Evolutionary conservation across 2,329 filamentous ascomycete genomes (phyloP).

Genomic region (Sclerotinia spermophila): DNA sequence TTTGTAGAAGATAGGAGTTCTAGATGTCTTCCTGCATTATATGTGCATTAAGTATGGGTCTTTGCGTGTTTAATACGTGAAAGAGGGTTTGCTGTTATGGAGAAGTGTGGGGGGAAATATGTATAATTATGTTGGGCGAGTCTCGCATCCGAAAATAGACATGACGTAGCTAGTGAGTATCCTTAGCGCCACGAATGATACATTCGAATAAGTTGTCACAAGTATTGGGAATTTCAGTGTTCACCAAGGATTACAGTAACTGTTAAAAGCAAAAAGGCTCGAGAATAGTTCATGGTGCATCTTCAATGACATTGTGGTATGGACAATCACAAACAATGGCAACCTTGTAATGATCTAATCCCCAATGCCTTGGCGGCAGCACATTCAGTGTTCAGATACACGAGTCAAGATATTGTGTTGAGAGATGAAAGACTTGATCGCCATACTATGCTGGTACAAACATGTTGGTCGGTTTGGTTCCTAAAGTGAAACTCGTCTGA

Average conservation of each 20-base stretch:
- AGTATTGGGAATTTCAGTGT: neutral
- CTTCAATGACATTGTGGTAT: neutral
- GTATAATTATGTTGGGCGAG: slow-evolving; percentile 6
- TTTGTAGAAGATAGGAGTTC: slow-evolving; percentile 1
- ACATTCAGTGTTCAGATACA: neutral
- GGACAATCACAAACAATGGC: neutral
- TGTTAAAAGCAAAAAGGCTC: neutral
- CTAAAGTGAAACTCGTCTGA: slow-evolving; percentile 27
- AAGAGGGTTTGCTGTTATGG: neutral
- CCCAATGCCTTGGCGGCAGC: neutral
- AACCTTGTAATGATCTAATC: neutral
- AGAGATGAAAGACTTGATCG: slow-evolving; percentile 31
- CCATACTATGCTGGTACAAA: slow-evolving; percentile 36
- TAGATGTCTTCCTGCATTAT: slow-evolving; percentile 11
- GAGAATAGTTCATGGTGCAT: neutral
- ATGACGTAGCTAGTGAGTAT: slow-evolving; percentile 16
- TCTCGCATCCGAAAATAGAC: slow-evolving; percentile 3
- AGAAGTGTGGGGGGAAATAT: slow-evolving; percentile 17
- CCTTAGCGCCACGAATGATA: neutral
- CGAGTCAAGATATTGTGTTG: neutral
- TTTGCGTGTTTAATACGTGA: neutral
- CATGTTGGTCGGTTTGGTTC: slow-evolving; percentile 28
- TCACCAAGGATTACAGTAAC: neutral
- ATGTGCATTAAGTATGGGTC: slow-evolving; percentile 13
- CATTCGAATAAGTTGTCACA: neutral